Evolutionary conservation across 2,329 filamentous ascomycete species (phyloP), one percentile per base, ranked within the genome.

Genomic region (Chrysoporthe puriensis): DNA sequence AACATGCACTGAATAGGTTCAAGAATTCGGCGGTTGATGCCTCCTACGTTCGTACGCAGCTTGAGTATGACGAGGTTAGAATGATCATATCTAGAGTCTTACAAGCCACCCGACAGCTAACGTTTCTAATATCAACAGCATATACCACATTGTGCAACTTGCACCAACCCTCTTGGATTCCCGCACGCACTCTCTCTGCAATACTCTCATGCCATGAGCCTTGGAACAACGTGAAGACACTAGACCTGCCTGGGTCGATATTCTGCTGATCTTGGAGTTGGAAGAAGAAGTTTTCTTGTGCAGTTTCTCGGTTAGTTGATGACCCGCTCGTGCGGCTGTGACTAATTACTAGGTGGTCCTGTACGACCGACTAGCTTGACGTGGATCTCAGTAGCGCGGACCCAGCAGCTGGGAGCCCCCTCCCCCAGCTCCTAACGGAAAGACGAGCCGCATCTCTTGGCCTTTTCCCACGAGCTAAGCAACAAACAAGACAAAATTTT

Each of bases 381-480:
- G 52, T 36, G 16, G 32, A 6, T 14, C 5, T 9, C 7, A 14
- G 52, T 56, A 56, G 52, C 52, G 52, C 32, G 32, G 32, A 36
- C 32, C 54, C 54, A 40, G 54, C 54, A 57, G 32, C 14, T 3
- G 11, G 54, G 54, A 57, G 34, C 40, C 34, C 54, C 54, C 26
- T 26, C 26, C 26, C 26, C 26, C 26, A 26, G 26, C 26, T 26
- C 26, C 54, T 40, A 57, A n/a, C 3, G 54, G 54, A n/a, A 57
- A 14, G 54, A 21, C 5, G 54, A 57, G 54, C 54, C 54, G 54
- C 34, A 57, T 57, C 18, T 40, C 54, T 57, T 57, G 34, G 54
- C 32, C 44, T n/a, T 57, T n/a, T 18, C 13, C 26, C 7, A 40
- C 1, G 54, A 57, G 7, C 54, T 32, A 14, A 26, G 26, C 26